A percentile compares a stretch with the other conserved stretches of the same genome.
Conservation (phyloP, 176 grass and related monocot species). For the Oryza longistaminata region DNA sequence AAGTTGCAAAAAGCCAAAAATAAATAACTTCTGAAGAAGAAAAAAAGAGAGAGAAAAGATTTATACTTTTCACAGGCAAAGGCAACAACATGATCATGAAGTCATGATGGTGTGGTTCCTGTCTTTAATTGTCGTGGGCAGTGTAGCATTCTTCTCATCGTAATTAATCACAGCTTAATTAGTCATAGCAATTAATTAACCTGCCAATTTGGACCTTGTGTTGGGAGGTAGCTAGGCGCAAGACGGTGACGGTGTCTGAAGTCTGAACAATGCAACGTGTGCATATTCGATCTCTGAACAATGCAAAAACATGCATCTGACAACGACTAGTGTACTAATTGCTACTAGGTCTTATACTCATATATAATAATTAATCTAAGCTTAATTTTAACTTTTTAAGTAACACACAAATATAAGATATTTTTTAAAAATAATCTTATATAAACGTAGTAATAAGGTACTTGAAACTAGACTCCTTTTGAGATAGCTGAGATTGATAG, state of each 20-base stretch:
- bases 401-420: no score
- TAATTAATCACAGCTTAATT: background rate
- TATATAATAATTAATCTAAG: no score
- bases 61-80: background rate
- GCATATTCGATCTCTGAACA: background rate
- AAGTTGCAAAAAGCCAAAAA: background rate
- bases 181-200: background rate
- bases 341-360: no score
- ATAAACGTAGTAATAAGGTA: no score
- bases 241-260: constrained; percentile 4
- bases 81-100: background rate
- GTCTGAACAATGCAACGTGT: background rate
- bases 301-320: background rate
- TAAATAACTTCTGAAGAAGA: background rate
- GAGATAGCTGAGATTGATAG: no score
- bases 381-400: no score
- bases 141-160: background rate
- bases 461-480: no score
- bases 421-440: no score
- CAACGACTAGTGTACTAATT: background rate
- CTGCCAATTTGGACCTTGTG: background rate
- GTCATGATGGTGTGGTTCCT: background rate
- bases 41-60: background rate
- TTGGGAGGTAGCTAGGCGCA: background rate
- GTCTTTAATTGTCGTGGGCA: background rate